phyloP scores from a whole-genome alignment of 345 rosid genomes.

The Euclidium syriacum region DNA sequence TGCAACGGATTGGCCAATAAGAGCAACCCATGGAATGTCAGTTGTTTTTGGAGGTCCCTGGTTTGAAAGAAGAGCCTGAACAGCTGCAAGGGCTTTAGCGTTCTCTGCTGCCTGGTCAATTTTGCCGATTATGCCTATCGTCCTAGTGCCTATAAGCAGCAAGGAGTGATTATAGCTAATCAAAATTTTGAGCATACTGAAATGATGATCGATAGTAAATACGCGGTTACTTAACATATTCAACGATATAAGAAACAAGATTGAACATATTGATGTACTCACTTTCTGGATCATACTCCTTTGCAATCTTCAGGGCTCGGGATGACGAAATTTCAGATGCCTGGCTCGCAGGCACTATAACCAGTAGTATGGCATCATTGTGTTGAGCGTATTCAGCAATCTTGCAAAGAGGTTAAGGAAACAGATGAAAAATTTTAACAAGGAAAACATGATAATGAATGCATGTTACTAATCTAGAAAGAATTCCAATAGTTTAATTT shows the following conservation, averaged over 20 bases:
- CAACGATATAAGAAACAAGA: not conserved
- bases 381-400: slow-evolving; percentile 68
- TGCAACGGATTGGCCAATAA: slow-evolving; percentile 94
- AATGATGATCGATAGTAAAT: slow-evolving; percentile 1
- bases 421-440: slow-evolving; percentile 11
- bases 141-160: slow-evolving; percentile 76
- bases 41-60: slow-evolving; percentile 93
- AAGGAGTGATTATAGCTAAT: not conserved
- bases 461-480: not conserved
- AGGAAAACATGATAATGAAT: not conserved
- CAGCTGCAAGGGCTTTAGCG: slow-evolving; percentile 89
- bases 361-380: slow-evolving; percentile 88
- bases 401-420: slow-evolving; percentile 37
- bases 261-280: slow-evolving; percentile 24
- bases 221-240: not conserved
- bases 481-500: not conserved
- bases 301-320: slow-evolving; percentile 81
- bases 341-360: slow-evolving; percentile 83
- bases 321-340: slow-evolving; percentile 92
- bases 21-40: slow-evolving; percentile 95
- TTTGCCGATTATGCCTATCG: slow-evolving; percentile 82
- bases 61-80: slow-evolving; percentile 85
- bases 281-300: slow-evolving; percentile 92
- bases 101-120: slow-evolving; percentile 94
- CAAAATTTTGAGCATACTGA: not conserved